These are phyloP conservation scores for Ecytonucleospora hepatopenaei DNA, from an alignment of 371 early-diverging fungal species.

Conservation along the genomic window DNA sequence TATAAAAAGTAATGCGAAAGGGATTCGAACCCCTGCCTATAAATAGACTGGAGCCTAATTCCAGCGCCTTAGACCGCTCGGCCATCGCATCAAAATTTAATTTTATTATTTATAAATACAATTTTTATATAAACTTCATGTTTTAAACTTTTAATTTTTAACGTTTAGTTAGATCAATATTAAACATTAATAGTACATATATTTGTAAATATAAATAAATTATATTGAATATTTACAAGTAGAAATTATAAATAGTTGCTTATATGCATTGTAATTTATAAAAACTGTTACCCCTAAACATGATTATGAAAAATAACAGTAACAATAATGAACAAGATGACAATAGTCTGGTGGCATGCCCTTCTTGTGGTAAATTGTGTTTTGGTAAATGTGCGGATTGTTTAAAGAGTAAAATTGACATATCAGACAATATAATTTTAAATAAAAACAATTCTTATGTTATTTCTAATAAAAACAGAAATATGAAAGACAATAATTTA, in stretches of 20 bases:
- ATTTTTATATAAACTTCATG: too few species aligned
- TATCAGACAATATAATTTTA: too few species aligned
- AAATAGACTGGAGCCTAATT: conserved; percentile 50
- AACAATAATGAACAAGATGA: neutral
- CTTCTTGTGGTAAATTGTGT: neutral
- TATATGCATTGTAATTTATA: neutral
- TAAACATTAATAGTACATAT: too few species aligned
- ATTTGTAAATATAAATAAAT: too few species aligned
- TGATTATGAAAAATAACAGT: neutral
- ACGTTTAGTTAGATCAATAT: too few species aligned
- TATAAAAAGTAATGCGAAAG: conserved; percentile 36
- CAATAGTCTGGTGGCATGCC: neutral
- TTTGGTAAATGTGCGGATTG: neutral
- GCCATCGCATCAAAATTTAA: conserved; percentile 46
- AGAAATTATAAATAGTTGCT: neutral
- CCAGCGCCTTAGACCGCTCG: conserved; percentile 56
- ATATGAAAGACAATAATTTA: too few species aligned
- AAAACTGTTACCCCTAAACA: neutral
- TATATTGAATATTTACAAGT: too few species aligned
- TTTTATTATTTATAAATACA: too few species aligned
- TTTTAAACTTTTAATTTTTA: too few species aligned
- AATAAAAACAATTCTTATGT: too few species aligned
- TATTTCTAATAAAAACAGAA: too few species aligned
- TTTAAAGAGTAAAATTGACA: neutral
- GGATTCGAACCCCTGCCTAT: conserved; percentile 53